Percentiles rank a stretch among this genome's conserved stretches.
Evolutionary conservation across 1,139 yeast genomes (phyloP).

Genomic region (Sugiyamaella castrensis): DNA sequence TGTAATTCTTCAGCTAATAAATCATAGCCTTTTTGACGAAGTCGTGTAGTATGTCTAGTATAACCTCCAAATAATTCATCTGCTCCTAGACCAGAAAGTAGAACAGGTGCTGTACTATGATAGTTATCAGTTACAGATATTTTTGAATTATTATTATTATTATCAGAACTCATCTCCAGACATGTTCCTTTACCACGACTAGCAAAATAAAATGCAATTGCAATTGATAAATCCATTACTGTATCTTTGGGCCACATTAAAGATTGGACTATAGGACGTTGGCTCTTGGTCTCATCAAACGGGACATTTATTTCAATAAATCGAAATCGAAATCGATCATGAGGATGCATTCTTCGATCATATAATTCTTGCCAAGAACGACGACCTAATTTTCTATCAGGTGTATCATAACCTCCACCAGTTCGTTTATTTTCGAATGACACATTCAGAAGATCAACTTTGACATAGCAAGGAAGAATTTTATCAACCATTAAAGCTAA

Average conservation of each 20-base stretch:
- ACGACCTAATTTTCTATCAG: constrained; percentile 74
- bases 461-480: constrained; percentile 35
- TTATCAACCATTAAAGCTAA: constrained; percentile 49
- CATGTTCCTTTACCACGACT: constrained; percentile 51
- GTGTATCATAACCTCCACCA: constrained; percentile 54
- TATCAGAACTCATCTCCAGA: constrained; percentile 19
- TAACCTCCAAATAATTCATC: constrained; percentile 96
- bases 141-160: neutral
- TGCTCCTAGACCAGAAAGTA: constrained; percentile 94
- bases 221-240: constrained; percentile 94
- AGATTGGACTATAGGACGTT: constrained; percentile 51
- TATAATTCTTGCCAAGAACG: constrained; percentile 55
- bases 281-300: constrained; percentile 58
- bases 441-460: constrained; percentile 80
- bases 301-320: constrained; percentile 68
- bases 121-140: constrained; percentile 7
- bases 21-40: constrained; percentile 30
- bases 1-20: constrained; percentile 54
- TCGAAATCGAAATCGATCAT: constrained; percentile 39
- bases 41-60: constrained; percentile 60
- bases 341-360: constrained; percentile 8
- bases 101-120: constrained; percentile 57
- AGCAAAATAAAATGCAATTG: constrained; percentile 92
- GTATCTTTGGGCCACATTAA: constrained; percentile 82
- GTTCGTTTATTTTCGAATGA: constrained; percentile 93